These are phyloP conservation scores for Murraya koenigii DNA, from an alignment of 345 rosid genomes.

Conservation along the genomic window DNA sequence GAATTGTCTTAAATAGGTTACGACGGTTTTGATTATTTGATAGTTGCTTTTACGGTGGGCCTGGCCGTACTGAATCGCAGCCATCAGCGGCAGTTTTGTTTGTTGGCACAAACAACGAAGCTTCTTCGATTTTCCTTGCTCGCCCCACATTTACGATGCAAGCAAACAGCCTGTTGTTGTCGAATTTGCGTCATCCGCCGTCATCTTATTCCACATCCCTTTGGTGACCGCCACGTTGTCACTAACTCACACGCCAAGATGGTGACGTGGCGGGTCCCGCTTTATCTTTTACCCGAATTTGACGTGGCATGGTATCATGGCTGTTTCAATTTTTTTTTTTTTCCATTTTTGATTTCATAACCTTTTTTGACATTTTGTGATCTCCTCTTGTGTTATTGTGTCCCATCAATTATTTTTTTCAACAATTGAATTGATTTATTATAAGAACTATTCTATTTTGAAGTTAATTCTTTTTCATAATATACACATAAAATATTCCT, in stretches of 20 bases:
- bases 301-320: not conserved
- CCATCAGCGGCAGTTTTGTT: constrained; percentile 7
- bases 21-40: too few species aligned
- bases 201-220: constrained; percentile 12
- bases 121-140: not conserved
- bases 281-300: not conserved
- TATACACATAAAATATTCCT: not conserved
- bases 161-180: not conserved
- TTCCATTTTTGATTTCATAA: not conserved
- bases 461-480: not conserved
- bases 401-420: not conserved
- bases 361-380: not conserved
- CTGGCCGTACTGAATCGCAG: not conserved
- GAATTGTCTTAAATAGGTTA: not conserved
- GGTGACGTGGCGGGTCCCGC: constrained; percentile 7
- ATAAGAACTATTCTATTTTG: not conserved
- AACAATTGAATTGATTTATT: too few species aligned
- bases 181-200: not conserved
- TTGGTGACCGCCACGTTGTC: constrained; percentile 1
- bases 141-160: not conserved
- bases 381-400: not conserved
- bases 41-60: not conserved
- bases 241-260: not conserved
- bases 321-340: not conserved
- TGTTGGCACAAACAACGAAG: constrained; percentile 5